Percentiles rank a stretch among this genome's conserved stretches.
These are phyloP conservation scores for Flaveria bidentis DNA, from an alignment of 129 eudicot genomes.

Conservation along the genomic window DNA sequence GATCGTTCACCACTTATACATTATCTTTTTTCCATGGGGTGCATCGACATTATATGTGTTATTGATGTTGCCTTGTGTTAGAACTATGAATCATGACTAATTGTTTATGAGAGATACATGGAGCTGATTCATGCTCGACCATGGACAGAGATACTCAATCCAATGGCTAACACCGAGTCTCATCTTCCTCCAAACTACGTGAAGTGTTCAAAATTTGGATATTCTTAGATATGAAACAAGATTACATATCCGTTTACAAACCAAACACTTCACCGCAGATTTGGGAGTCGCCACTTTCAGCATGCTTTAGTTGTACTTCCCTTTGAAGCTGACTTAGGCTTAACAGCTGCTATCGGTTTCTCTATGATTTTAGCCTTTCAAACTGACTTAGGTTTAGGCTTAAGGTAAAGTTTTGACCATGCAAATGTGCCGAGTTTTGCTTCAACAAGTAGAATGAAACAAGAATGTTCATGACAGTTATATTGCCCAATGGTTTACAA, in stretches of 20 bases:
- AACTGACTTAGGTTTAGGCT: not conserved
- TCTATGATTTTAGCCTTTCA: not conserved
- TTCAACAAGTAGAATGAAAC: slow-evolving; percentile 10
- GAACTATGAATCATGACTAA: too few relatives aligned
- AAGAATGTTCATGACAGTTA: not conserved
- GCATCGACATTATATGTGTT: too few relatives aligned
- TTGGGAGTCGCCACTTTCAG: not conserved
- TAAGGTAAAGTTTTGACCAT: not conserved
- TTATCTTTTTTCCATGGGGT: too few relatives aligned
- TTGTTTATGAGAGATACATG: too few relatives aligned
- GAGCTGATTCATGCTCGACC: too few relatives aligned
- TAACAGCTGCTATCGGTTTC: not conserved
- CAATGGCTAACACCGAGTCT: too few relatives aligned
- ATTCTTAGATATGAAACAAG: not conserved
- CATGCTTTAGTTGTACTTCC: not conserved
- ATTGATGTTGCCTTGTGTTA: too few relatives aligned
- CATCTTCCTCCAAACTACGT: too few relatives aligned
- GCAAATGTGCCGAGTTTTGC: not conserved
- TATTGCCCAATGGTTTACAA: slow-evolving; percentile 22
- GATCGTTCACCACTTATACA: too few relatives aligned
- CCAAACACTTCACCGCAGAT: not conserved
- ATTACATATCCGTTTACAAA: too few relatives aligned
- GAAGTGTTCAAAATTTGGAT: too few relatives aligned
- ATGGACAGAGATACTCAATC: too few relatives aligned
- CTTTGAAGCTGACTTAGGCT: not conserved